phyloP scores from a whole-genome alignment of 2,329 filamentous ascomycete genomes.

The Cercospora beticola region DNA sequence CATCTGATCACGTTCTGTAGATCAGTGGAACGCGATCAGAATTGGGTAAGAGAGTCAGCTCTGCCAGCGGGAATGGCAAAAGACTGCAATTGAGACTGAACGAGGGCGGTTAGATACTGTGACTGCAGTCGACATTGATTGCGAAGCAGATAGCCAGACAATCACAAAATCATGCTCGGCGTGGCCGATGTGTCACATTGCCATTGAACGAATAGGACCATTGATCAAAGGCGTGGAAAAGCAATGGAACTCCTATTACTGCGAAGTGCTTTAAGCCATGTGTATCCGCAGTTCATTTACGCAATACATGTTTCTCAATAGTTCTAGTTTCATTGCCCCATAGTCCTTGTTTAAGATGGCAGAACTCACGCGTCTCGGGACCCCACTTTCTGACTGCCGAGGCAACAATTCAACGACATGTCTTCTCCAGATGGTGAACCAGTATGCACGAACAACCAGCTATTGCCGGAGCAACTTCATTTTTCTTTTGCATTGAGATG shows the following conservation, averaged over 20 bases:
- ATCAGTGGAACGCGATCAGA: not conserved
- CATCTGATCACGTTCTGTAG: not conserved
- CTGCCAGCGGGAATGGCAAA: not conserved
- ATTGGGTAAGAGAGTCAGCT: not conserved
- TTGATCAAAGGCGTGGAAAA: no score
- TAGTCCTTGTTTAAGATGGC: not conserved
- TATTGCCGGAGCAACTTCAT: not conserved
- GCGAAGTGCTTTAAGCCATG: no score
- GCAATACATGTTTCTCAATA: no score
- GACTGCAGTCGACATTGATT: not conserved
- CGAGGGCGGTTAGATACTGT: not conserved
- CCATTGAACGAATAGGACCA: no score
- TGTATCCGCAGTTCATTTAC: no score
- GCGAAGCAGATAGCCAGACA: not conserved
- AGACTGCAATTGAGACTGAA: not conserved
- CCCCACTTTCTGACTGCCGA: slow-evolving; percentile 2
- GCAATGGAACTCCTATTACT: no score
- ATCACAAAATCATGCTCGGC: not conserved
- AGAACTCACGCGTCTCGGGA: not conserved
- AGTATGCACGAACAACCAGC: not conserved
- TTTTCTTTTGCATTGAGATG: not conserved
- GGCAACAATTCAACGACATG: not conserved
- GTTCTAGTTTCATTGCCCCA: no score
- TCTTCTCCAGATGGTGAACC: not conserved
- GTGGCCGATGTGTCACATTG: no score